Evolutionary conservation across 352 stramenopile genomes (phyloP), one percentile per base, ranked within the genome.

Genomic region (Phytophthora litchii): DNA sequence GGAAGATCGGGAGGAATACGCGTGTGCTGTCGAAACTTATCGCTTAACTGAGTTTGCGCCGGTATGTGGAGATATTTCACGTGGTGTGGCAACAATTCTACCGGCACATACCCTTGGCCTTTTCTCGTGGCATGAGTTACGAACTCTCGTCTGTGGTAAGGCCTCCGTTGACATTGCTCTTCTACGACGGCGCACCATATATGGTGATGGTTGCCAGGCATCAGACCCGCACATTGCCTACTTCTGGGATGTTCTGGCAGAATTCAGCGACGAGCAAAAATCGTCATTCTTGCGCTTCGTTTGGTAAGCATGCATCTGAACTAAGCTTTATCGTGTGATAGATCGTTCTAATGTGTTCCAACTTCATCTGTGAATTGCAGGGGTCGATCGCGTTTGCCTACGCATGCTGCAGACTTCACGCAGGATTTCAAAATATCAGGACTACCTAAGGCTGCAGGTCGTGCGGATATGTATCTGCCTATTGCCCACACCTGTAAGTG

Each of bases 381-480:
- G 81, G 87, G 87, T 1, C 76, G 87, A 40, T 96, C 87, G n/a
- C 80, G 92, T 32, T 45, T 98, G 67, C 95, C 95, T 49, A 88
- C 88, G 40, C 72, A 97, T 61, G 77, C 88, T 23, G 72, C 88
- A 74, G 73, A 97, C 70, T 91, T 96, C 56, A 95, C 87, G 4
- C 87, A 96, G 35, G 86, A 96, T 57, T 96, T 96, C 51, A 96
- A 96, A 61, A 94, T 96, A 60, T 91, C 84, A 9, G 87, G 82
- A 0, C 55, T 96, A 21, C 89, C 91, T 1, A 94, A 92, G 52
- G 81, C 86, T 36, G 70, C 70, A 1, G 83, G 79, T 0, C 79
- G 85, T 3, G 76, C 87, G 6, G 87, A 96, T 56, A 78, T 86
- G 64, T 96, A 94, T 58, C 64, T 96, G 16, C 87, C 87, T 11